These are phyloP conservation scores for Rubia peregrina DNA, from an alignment of 305 asterid species.

Conservation along the genomic window DNA sequence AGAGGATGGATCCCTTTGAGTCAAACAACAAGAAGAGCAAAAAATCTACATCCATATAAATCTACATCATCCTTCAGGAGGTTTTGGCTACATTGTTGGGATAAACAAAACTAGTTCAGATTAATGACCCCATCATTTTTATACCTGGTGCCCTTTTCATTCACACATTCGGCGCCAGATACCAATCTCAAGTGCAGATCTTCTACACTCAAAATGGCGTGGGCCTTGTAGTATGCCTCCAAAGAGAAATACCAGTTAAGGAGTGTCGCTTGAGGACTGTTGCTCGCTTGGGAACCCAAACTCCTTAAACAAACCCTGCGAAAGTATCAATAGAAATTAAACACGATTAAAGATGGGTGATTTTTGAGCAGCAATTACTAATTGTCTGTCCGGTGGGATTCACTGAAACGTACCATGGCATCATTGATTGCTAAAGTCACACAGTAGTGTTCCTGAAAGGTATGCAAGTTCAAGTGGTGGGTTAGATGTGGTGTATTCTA, in stretches of 20 bases:
- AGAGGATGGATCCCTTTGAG: conserved; percentile 21
- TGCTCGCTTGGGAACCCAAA: conserved; percentile 50
- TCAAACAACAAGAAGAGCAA: conserved; percentile 23
- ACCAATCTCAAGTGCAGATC: not conserved
- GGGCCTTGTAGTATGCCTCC: not conserved
- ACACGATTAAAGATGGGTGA: not conserved
- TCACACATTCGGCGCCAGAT: conserved; percentile 8
- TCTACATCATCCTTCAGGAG: conserved; percentile 18
- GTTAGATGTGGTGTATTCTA: not conserved
- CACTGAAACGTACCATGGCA: conserved; percentile 47
- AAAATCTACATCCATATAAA: conserved; percentile 25
- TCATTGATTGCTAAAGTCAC: conserved; percentile 81
- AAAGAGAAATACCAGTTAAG: conserved; percentile 16
- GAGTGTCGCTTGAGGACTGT: conserved; percentile 11
- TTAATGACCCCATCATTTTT: conserved; percentile 1
- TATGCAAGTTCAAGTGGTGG: conserved; percentile 11
- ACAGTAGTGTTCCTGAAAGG: conserved; percentile 92
- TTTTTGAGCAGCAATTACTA: not conserved
- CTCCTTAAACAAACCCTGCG: conserved; percentile 58
- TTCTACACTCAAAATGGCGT: not conserved
- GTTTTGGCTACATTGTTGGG: conserved; percentile 10
- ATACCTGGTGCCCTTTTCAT: conserved; percentile 2
- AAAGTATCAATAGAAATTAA: conserved; percentile 15
- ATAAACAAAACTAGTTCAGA: conserved; percentile 7
- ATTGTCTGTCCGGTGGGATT: not conserved